Percentiles rank a stretch among this genome's conserved stretches.
Evolutionary conservation across 164 flowering plant genomes (phyloP).

Genomic region (Aristolochia contorta): DNA sequence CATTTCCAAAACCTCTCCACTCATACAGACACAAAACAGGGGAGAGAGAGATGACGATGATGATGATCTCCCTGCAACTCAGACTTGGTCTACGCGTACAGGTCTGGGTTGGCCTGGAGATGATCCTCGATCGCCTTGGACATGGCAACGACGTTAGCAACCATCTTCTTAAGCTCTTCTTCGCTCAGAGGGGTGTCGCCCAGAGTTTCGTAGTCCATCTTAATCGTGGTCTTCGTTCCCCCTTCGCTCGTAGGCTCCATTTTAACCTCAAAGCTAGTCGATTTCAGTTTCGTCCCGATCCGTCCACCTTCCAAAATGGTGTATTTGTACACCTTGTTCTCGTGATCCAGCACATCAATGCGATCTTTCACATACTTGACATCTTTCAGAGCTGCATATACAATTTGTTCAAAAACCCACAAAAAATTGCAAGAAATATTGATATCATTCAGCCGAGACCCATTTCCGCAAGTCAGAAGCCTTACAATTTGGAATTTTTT

Average conservation of each 20-base stretch:
- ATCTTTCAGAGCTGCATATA: neutral
- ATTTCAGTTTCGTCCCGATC: constrained; percentile 2
- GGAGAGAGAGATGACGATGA: no score
- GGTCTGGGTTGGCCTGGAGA: constrained; percentile 6
- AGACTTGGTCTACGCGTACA: neutral
- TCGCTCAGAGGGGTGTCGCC: neutral
- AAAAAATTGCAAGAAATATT: neutral
- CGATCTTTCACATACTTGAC: constrained; percentile 4
- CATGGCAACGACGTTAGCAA: neutral
- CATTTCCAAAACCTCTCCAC: no score
- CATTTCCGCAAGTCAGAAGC: neutral
- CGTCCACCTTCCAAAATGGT: constrained; percentile 2
- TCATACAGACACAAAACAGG: no score
- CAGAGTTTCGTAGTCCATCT: constrained; percentile 4
- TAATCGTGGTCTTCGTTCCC: neutral
- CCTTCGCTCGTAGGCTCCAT: neutral
- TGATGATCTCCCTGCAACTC: no score
- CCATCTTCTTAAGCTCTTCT: neutral
- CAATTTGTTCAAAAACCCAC: neutral
- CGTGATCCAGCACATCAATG: neutral
- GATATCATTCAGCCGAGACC: no score
- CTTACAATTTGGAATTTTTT: no score
- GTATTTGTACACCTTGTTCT: neutral
- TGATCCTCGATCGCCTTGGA: constrained; percentile 5
- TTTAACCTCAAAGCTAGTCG: neutral